phyloP scores from a whole-genome alignment of 257 asterid genomes.

The Plantago ovata region DNA sequence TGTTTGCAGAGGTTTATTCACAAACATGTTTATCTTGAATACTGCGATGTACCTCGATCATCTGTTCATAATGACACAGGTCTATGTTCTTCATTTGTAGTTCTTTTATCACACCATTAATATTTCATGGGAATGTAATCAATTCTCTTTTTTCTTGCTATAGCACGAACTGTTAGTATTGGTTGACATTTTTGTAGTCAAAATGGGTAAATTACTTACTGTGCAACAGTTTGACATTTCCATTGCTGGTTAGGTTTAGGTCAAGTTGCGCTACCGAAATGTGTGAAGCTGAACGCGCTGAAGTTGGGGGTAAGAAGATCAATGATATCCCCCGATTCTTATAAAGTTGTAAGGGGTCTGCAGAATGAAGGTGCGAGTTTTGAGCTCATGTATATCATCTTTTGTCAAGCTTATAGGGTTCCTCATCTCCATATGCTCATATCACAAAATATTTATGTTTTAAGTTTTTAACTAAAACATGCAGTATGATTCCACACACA shows the following conservation, averaged over 20 bases:
- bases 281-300: slow-evolving; percentile 68
- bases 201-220: background rate
- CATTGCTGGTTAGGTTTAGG: slow-evolving; percentile 35
- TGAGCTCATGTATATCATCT: slow-evolving; percentile 1
- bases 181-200: slow-evolving; percentile 11
- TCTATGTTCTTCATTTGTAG: too few species aligned
- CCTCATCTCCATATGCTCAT: too few species aligned
- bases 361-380: slow-evolving; percentile 50
- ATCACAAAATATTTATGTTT: too few species aligned
- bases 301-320: slow-evolving; percentile 50
- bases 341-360: slow-evolving; percentile 51
- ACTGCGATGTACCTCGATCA: too few species aligned
- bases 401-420: background rate
- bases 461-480: too few species aligned
- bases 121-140: background rate
- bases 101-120: too few species aligned
- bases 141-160: slow-evolving; percentile 10
- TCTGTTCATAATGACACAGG: too few species aligned
- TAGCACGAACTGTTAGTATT: background rate
- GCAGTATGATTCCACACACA: too few species aligned
- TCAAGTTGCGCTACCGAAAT: slow-evolving; percentile 34
- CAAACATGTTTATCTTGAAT: too few species aligned
- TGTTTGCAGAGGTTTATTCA: too few species aligned
- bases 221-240: slow-evolving; percentile 13
- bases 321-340: slow-evolving; percentile 48